phyloP scores from a whole-genome alignment of 2,329 filamentous ascomycete species.

The Aspergillus tubingensis region DNA sequence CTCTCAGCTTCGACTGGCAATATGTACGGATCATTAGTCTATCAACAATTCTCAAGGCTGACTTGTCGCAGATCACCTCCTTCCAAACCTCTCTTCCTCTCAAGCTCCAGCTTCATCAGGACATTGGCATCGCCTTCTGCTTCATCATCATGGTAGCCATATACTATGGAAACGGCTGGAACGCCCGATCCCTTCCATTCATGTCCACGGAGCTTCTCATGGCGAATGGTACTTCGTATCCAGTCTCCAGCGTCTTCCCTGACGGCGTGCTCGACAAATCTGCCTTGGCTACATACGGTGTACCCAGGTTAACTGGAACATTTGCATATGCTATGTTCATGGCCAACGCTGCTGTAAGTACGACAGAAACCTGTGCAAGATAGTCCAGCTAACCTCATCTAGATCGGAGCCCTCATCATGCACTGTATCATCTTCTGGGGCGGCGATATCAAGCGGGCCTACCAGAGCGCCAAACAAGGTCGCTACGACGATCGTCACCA shows the following conservation, averaged over 20 bases:
- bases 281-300: conserved; percentile 27
- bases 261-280: conserved; percentile 28
- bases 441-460: conserved; percentile 26
- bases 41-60: conserved; percentile 17
- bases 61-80: conserved; percentile 53
- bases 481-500: conserved; percentile 27
- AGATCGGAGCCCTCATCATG: conserved; percentile 31
- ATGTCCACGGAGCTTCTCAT: conserved; percentile 37
- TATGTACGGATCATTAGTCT: conserved; percentile 21
- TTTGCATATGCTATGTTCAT: conserved; percentile 7
- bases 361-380: background rate
- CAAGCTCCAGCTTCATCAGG: conserved; percentile 51
- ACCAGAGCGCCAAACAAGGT: conserved; percentile 23
- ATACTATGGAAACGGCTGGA: conserved; percentile 30
- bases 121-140: conserved; percentile 52
- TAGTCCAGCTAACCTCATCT: conserved; percentile 10
- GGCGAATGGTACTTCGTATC: conserved; percentile 27
- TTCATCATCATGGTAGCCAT: conserved; percentile 35
- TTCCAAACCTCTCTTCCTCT: conserved; percentile 57
- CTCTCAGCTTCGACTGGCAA: conserved; percentile 30
- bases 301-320: conserved; percentile 27
- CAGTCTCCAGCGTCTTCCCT: conserved; percentile 23
- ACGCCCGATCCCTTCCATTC: conserved; percentile 26
- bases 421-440: conserved; percentile 29
- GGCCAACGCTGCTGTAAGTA: conserved; percentile 8